Conservation (phyloP, 2,329 filamentous ascomycete species). For the Pyricularia grisea region DNA sequence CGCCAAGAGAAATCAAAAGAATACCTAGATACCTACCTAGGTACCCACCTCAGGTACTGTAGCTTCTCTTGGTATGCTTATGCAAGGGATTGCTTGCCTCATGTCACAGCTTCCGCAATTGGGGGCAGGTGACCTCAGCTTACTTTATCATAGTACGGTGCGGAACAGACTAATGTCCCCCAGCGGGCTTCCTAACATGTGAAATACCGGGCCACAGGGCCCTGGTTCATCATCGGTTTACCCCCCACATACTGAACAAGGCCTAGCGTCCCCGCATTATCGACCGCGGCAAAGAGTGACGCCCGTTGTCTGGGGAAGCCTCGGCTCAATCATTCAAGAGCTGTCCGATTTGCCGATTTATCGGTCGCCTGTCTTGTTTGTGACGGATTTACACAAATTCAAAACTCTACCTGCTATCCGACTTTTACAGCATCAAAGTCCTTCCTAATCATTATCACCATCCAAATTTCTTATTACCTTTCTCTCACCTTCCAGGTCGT, state of each 20-base stretch:
- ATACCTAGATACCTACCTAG: no score
- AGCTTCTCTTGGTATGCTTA: not conserved
- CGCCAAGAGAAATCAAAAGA: not conserved
- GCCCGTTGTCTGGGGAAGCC: conserved; percentile 7
- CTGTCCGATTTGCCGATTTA: not conserved
- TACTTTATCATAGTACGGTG: not conserved
- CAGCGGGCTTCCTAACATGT: not conserved
- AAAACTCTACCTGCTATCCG: not conserved
- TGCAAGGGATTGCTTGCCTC: no score
- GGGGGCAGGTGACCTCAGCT: not conserved
- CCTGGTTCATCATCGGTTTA: not conserved
- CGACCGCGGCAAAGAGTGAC: not conserved
- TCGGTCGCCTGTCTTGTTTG: not conserved
- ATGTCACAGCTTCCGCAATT: not conserved
- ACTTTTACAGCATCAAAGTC: not conserved
- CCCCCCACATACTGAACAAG: not conserved
- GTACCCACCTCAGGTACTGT: not conserved
- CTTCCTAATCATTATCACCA: not conserved
- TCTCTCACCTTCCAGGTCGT: not conserved
- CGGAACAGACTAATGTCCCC: no score
- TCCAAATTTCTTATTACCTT: not conserved
- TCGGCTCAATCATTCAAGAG: conserved; percentile 4
- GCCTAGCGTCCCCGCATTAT: not conserved
- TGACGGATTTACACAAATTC: not conserved
- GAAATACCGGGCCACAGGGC: not conserved